Conservation (phyloP, 2,329 filamentous ascomycete species). For the Alternaria brassicae region DNA sequence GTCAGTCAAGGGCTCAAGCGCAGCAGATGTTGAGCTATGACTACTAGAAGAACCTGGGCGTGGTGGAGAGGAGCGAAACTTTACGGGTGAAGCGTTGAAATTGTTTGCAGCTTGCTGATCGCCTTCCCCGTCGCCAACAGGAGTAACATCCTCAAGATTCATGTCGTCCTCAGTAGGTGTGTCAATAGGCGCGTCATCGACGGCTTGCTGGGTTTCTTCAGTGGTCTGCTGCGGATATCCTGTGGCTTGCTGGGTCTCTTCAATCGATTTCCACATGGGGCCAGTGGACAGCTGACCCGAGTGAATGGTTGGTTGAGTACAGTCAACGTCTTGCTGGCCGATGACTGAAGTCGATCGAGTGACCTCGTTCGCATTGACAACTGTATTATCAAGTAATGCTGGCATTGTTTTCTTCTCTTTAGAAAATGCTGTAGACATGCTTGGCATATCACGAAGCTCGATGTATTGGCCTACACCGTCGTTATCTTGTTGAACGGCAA, state of each 20-base stretch:
- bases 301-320: background rate
- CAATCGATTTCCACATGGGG: background rate
- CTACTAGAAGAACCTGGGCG: slow-evolving; percentile 29
- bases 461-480: background rate
- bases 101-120: background rate
- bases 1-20: slow-evolving; percentile 24
- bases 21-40: slow-evolving; percentile 39
- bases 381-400: background rate
- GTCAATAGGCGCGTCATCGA: slow-evolving; percentile 9
- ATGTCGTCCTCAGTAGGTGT: background rate
- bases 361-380: background rate
- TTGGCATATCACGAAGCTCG: background rate
- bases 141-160: slow-evolving; percentile 18
- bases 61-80: slow-evolving; percentile 36
- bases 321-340: background rate
- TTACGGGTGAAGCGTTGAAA: slow-evolving; percentile 9
- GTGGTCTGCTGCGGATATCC: background rate
- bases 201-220: background rate
- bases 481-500: background rate
- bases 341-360: background rate
- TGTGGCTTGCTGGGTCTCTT: background rate
- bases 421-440: background rate
- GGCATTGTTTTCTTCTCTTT: background rate
- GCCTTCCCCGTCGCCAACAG: slow-evolving; percentile 10
- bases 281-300: background rate